Evolutionary conservation across 768 basidiomycete species (phyloP), one percentile per base, ranked within the genome.

Genomic region (Boletellus emodensis): DNA sequence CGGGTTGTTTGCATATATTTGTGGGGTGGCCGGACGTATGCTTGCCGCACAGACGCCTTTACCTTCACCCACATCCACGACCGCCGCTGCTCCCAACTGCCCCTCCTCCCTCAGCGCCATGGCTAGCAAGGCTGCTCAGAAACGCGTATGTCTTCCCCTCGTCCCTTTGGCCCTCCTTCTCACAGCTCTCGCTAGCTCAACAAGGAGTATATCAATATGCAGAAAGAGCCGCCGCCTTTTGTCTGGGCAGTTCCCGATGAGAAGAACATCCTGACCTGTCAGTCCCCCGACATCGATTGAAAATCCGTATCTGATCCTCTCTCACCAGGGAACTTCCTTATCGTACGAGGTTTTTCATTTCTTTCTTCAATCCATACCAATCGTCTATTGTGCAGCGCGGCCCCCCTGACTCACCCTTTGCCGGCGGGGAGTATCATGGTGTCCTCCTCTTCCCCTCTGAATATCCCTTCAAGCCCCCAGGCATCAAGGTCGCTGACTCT

Each of bases 401-500:
- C 3, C 96, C 96, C 17, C 86, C 94, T 38, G 94, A 96, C 67
- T 88, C 90, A 35, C 88, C 94, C 5, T 99, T 84, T 61, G 77
- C 78, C 26, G 93, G 87, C 22, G 95, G 95, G 61, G 95, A 99
- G 68, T 97, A 93, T 65, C 90, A 95, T 56, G 95, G 94, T 1
- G 79, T 92, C 17, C 83, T 98, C 47, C 73, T 92, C 35, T 98
- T 98, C 63, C 94, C 94, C 3, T 73, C 89, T 12, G 94, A 97
- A 71, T 98, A 97, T 67, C 91, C 90, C 3, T 95, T 96, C 75
- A 95, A 93, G 68, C 94, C 94, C 0, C 94, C 94, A 46, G 94
- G 94, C 48, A 94, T 98, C 73, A 95, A 95, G 81, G 90, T 92
- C 18, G 75, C 59, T 24, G 6, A 30, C n/a, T 15, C 15, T 22